Evolutionary conservation across 768 basidiomycete species (phyloP).

Genomic region (Xerocomus potaroensis): DNA sequence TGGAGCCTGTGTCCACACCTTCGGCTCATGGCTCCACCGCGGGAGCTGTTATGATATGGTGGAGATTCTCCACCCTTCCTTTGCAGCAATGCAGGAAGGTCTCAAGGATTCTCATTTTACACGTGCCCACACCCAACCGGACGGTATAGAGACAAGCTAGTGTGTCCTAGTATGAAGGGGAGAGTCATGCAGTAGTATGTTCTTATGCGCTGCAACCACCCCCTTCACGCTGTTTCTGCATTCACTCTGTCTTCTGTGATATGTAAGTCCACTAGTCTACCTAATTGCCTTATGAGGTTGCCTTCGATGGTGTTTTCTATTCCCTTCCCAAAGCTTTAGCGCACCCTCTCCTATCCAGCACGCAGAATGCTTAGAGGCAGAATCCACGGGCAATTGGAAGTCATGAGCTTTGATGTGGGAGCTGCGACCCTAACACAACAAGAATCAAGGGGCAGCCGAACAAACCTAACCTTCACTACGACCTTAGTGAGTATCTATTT

Average conservation of each 20-base stretch:
- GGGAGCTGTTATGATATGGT: slow-evolving; percentile 14
- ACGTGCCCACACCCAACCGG: slow-evolving; percentile 12
- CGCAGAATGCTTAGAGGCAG: not conserved
- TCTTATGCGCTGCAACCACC: not conserved
- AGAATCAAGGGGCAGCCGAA: not conserved
- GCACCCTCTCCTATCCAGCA: not conserved
- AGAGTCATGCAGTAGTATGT: not conserved
- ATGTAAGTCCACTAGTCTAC: not conserved
- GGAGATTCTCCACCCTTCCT: slow-evolving; percentile 26
- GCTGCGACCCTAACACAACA: too few relatives aligned
- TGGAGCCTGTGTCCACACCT: slow-evolving; percentile 11
- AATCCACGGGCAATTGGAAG: slow-evolving; percentile 11
- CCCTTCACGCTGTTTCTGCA: too few relatives aligned
- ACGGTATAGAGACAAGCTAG: slow-evolving; percentile 3
- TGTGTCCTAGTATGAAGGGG: slow-evolving; percentile 1
- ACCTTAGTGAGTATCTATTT: not conserved
- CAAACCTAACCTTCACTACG: not conserved
- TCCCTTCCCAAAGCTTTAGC: not conserved
- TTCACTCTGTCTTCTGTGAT: not conserved
- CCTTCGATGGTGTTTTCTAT: too few relatives aligned
- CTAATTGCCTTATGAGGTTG: too few relatives aligned
- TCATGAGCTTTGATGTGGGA: slow-evolving; percentile 6
- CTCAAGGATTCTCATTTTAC: slow-evolving; percentile 16
- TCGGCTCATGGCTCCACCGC: slow-evolving; percentile 16
- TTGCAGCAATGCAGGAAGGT: slow-evolving; percentile 18